Base-by-base conservation (phyloP, 306 rosid species). In the Leucaena leucocephala region DNA sequence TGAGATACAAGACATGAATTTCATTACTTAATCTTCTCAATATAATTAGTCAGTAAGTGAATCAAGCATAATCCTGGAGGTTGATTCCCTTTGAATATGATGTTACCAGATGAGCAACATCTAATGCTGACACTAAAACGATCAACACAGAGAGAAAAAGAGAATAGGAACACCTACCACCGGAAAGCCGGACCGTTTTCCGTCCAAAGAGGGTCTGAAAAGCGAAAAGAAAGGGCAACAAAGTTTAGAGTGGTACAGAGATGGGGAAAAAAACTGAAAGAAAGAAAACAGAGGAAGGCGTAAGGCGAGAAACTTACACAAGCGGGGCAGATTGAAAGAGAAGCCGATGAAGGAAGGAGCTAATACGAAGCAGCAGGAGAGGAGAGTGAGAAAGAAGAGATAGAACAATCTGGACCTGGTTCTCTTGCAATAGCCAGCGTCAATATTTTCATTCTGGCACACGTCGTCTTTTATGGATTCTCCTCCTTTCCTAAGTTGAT, bases 361-460 rank as follows among this genome's bases (percentile, higher is more conserved):
- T 0, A 91, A 61, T 1, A 89, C 79, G 75, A 90, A 79, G 85
- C 78, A 49, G 27, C 85, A 90, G 22, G 89, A 92, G 81, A 92
- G 89, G 39, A 94, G 84, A 73, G 83, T 81, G 74, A 90, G 88
- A 43, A 91, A 67, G 17, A 93, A 78, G 15, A 93, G 84, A 83
- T 84, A 74, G 15, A 90, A 39, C 69, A 91, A 77, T 83, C 85
- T 90, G 8, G 97, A 92, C 63, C 78, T 88, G 0, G 91, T 82
- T 85, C 89, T 91, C 86, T 77, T 91, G 88, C 49, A 81, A 72
- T 75, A 79, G 74, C 82, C 78, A 77, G 89, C 64, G 43, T 34
- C 76, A 14, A 17, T 2, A 7, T 54, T 54, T 21, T 58, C 64
- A 4, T 50, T 71, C n/a, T 73, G 95, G 33, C 90, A 84, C 48